These are phyloP conservation scores for Malassezia pachydermatis DNA, from an alignment of 1,284 basidiomycete genomes.

Conservation along the genomic window DNA sequence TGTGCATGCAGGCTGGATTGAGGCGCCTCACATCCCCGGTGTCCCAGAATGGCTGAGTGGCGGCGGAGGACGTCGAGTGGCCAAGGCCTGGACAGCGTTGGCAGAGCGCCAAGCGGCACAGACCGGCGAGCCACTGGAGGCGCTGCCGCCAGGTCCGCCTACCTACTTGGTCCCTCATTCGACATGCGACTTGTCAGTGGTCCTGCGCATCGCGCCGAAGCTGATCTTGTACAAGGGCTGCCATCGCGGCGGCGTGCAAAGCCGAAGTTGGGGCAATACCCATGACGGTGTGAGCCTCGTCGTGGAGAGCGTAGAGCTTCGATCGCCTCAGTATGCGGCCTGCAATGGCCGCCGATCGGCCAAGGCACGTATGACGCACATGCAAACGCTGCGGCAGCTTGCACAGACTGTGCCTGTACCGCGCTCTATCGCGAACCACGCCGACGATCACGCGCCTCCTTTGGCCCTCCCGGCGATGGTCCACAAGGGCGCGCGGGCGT, in stretches of 20 bases:
- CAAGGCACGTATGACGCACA: constrained; percentile 29
- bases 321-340: constrained; percentile 24
- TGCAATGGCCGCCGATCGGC: constrained; percentile 21
- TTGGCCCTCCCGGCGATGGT: neutral
- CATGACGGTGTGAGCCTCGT: constrained; percentile 55
- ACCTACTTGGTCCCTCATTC: neutral
- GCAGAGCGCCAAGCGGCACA: constrained; percentile 7
- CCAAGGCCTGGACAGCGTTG: constrained; percentile 29
- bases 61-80: constrained; percentile 20
- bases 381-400: constrained; percentile 16
- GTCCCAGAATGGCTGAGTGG: constrained; percentile 18
- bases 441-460: neutral
- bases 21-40: constrained; percentile 41
- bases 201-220: constrained; percentile 52
- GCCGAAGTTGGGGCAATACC: constrained; percentile 54
- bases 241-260: constrained; percentile 51
- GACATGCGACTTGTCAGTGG: constrained; percentile 50
- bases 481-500: neutral
- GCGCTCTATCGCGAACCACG: neutral
- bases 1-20: constrained; percentile 54
- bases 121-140: constrained; percentile 2
- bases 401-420: constrained; percentile 1
- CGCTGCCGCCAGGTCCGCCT: neutral
- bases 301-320: constrained; percentile 51
- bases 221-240: constrained; percentile 53